phyloP scores from a whole-genome alignment of 352 stramenopile genomes.

The Phytophthora colocasiae region DNA sequence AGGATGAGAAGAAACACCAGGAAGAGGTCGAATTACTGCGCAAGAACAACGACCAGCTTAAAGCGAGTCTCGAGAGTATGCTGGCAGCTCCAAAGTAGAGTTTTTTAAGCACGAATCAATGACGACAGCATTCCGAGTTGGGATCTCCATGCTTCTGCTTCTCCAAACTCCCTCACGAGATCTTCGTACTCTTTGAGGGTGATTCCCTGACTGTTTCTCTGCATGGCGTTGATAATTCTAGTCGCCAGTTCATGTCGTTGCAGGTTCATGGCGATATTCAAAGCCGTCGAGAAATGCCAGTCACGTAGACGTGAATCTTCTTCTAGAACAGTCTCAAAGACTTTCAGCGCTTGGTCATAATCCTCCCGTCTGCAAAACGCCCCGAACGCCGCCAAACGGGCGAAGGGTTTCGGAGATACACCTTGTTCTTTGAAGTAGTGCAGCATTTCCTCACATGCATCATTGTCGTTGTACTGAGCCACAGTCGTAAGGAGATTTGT shows the following conservation, averaged over 20 bases:
- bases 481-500: conserved; percentile 20
- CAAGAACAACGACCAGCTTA: conserved; percentile 91
- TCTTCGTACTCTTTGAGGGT: conserved; percentile 3
- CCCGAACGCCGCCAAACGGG: conserved; percentile 12
- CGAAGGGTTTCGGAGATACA: conserved; percentile 10
- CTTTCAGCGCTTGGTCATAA: conserved; percentile 4
- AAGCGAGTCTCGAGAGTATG: conserved; percentile 90
- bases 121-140: conserved; percentile 9
- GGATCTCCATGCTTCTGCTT: conserved; percentile 2
- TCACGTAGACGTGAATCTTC: neutral
- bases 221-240: conserved; percentile 14
- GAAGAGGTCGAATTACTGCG: conserved; percentile 89
- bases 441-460: conserved; percentile 23
- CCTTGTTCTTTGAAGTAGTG: conserved; percentile 18
- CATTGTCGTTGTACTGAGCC: conserved; percentile 13
- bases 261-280: conserved; percentile 17
- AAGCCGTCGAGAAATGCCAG: neutral
- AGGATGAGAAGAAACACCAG: conserved; percentile 87
- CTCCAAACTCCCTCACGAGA: conserved; percentile 6
- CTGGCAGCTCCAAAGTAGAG: neutral
- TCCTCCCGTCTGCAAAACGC: conserved; percentile 3
- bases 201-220: neutral
- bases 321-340: conserved; percentile 16
- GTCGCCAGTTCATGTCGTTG: conserved; percentile 6
- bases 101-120: neutral